Percentiles rank a stretch among this genome's conserved stretches.
phyloP scores from a whole-genome alignment of 768 basidiomycete genomes.

The Albatrellus ellisii region DNA sequence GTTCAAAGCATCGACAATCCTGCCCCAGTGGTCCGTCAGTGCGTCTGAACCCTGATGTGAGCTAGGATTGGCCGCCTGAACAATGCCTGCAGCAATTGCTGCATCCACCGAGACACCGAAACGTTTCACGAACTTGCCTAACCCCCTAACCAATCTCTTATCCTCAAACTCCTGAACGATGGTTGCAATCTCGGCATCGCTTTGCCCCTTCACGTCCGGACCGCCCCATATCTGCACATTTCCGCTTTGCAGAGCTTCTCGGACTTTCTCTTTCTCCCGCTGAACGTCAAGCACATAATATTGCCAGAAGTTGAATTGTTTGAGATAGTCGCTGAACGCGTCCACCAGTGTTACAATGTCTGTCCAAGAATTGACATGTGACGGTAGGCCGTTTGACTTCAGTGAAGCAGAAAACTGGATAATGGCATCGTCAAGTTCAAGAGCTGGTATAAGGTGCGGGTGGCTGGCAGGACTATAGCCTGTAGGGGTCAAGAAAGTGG shows the following conservation, averaged over 20 bases:
- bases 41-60: constrained; percentile 23
- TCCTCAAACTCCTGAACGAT: constrained; percentile 40
- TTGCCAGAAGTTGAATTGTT: constrained; percentile 74
- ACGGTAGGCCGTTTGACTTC: constrained; percentile 55
- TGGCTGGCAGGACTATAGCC: constrained; percentile 87
- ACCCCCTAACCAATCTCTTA: constrained; percentile 31
- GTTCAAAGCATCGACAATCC: constrained; percentile 78
- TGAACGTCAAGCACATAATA: constrained; percentile 81
- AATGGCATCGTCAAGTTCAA: constrained; percentile 84
- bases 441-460: constrained; percentile 84
- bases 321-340: constrained; percentile 48
- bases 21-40: constrained; percentile 60
- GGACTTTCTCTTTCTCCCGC: constrained; percentile 47
- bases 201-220: constrained; percentile 41
- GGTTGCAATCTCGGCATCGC: constrained; percentile 50
- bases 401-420: constrained; percentile 67
- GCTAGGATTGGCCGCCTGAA: constrained; percentile 50
- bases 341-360: constrained; percentile 59
- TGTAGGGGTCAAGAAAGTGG: constrained; percentile 17
- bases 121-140: constrained; percentile 47
- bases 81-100: constrained; percentile 55
- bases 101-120: constrained; percentile 56
- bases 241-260: constrained; percentile 34
- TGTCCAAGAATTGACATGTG: constrained; percentile 40
- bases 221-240: constrained; percentile 48